Evolutionary conservation across 192 early-diverging fungal species (phyloP).

Genomic region (Glomus cerebriforme): DNA sequence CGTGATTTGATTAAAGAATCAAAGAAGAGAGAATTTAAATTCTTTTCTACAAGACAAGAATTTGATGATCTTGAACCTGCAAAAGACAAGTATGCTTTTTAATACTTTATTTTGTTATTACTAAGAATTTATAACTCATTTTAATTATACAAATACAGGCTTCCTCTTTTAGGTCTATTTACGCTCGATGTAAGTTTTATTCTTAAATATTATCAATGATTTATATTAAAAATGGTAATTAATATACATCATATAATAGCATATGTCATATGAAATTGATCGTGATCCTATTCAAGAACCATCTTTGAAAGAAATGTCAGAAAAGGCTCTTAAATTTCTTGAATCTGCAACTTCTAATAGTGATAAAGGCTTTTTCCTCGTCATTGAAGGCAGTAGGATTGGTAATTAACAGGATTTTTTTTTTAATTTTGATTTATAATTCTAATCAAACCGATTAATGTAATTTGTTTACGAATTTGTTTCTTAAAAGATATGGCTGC

Average conservation of each 20-base stretch:
- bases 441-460: background rate
- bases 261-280: conserved; percentile 96
- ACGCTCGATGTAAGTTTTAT: conserved; percentile 54
- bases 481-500: conserved; percentile 83
- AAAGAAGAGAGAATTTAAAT: conserved; percentile 62
- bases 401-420: conserved; percentile 33
- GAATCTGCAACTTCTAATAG: conserved; percentile 48
- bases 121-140: conserved; percentile 5
- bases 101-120: background rate
- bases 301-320: conserved; percentile 80
- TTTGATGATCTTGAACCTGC: conserved; percentile 60
- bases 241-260: conserved; percentile 39
- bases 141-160: conserved; percentile 22
- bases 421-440: background rate
- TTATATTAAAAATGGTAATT: background rate
- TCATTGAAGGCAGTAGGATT: conserved; percentile 96
- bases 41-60: conserved; percentile 53
- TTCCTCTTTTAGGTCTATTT: conserved; percentile 81
- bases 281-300: conserved; percentile 67
- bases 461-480: background rate
- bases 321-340: conserved; percentile 81
- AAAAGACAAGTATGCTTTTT: background rate
- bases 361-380: conserved; percentile 87
- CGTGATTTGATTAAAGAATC: conserved; percentile 65
- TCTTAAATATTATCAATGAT: background rate